These are phyloP conservation scores for Thalassiosira exigua DNA, from an alignment of 352 stramenopile species.

Conservation along the genomic window DNA sequence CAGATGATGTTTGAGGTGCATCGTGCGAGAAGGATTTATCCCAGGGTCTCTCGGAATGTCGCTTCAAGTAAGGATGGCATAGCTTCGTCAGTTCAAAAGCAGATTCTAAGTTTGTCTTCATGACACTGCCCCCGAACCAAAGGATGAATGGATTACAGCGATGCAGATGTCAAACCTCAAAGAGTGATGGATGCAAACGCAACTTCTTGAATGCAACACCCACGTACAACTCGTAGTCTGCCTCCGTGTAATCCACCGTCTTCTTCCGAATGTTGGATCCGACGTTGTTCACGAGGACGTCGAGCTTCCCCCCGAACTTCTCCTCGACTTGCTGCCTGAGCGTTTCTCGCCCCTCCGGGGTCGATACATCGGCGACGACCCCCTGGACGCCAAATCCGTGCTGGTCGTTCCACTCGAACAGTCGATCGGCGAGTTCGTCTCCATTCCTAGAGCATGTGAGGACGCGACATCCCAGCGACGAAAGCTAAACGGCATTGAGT, in stretches of 20 bases:
- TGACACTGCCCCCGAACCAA: too few species aligned
- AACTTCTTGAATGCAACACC: conserved; percentile 2
- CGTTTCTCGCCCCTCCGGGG: conserved; percentile 69
- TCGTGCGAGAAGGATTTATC: conserved; percentile 38
- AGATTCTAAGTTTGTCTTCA: conserved; percentile 78
- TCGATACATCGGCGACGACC: conserved; percentile 86
- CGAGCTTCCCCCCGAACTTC: conserved; percentile 62
- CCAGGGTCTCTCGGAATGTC: conserved; percentile 38
- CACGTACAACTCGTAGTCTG: conserved; percentile 80
- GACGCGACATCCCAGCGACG: conserved; percentile 50
- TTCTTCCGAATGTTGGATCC: conserved; percentile 84
- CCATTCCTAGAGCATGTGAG: conserved; percentile 78
- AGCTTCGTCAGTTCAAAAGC: conserved; percentile 84
- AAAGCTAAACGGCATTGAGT: conserved; percentile 14
- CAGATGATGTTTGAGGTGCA: conserved; percentile 54
- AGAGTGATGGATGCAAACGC: too few species aligned
- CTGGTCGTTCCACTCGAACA: conserved; percentile 71
- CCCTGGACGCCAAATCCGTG: conserved; percentile 73
- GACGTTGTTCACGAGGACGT: conserved; percentile 87
- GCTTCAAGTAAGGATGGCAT: conserved; percentile 83
- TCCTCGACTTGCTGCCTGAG: conserved; percentile 66
- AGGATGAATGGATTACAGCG: too few species aligned
- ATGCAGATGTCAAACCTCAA: too few species aligned
- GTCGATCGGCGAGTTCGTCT: conserved; percentile 66
- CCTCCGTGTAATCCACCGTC: conserved; percentile 75